Base-by-base conservation (phyloP, 805 yeast species). In the Ogataea trehaloabstinens region DNA sequence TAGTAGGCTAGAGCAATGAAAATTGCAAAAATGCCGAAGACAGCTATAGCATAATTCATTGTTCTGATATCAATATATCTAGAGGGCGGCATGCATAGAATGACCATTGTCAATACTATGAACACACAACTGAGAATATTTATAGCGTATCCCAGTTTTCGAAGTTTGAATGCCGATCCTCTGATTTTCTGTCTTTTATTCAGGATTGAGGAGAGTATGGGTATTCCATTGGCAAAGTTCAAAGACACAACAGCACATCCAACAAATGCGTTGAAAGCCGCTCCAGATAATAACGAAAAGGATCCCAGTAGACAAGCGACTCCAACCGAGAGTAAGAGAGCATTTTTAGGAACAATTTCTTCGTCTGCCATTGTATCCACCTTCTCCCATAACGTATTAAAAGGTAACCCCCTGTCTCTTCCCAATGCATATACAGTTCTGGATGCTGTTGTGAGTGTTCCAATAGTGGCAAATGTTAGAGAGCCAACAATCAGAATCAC, bases 361-460 rank as follows among this genome's bases (percentile, higher is more conserved):
- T 73, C 69, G 39, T 75, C 76, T 3, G 46, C 65, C 8, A 75
- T 70, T 5, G 67, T 57, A 49, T 81, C 82, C 29, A 86, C 85
- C 49, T 73, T 72, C 3, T 78, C 73, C 88, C 90, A 85, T 12
- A 74, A 50, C 10, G 73, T 67, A 39, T 77, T 73, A 49, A 68
- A 75, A 2, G 95, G 95, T 31, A 86, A 61, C 0, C 89, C 95
- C 25, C 81, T 85, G 58, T 86, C 95, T 64, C 95, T 74, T 37
- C 91, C 87, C 64, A 86, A 80, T 19, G 87, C 83, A 56, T 76
- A 85, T 0, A 88, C 85, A n/a, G 82, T 74, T 70, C 95, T 74
- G 3, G 93, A 84, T 2, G 89, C 85, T 0, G 95, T 82, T 1
- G 93, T 85, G 24, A 84, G 68, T 1, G 91, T 75, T 4, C 95